Base-by-base conservation (phyloP, 352 stramenopile genomes). In the Albugo laibachii region DNA sequence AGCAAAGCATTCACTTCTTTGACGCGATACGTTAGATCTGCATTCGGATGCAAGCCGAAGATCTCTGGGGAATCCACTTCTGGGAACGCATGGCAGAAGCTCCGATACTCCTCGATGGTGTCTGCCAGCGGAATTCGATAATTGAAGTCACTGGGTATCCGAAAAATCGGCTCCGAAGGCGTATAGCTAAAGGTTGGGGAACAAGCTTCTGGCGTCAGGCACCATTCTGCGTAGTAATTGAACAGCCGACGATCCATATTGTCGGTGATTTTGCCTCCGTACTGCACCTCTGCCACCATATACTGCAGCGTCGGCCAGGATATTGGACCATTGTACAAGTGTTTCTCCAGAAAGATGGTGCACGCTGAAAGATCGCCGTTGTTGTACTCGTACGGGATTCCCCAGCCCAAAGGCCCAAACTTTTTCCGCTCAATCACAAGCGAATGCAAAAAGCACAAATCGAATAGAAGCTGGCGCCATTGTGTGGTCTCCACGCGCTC, bases 331-430 rank as follows among this genome's bases (percentile, higher is more conserved):
- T 96, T 97, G 76, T 98, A 98, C 45, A 98, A 53, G 55, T 98
- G 93, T 56, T 97, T 98, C 64, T 98, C 93, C 47, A 99, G 72
- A 65, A 98, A 98, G 24, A 97, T 88, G 21, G 97, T 97, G 53
- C 89, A 98, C 8, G 93, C 94, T 14, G 92, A 95, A 27, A 99
- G 64, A 47, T 99, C 95, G 34, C 93, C 92, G 48, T 97, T 97
- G 69, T 97, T 98, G 72, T 97, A 99, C 61, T 98, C 93, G 70
- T 99, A 99, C 18, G 93, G 93, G 42, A 98, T 97, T 27, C 88
- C 92, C 94, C 94, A 99, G 14, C 95, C 95, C 5, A 99, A 69
- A 4, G 94, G 83, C 0, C 95, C 93, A 59, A 98, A 99, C 64
- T 99, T 99, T 48, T 97, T 94, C 42, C 95, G 89, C 63, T 99